phyloP scores from a whole-genome alignment of 2,329 filamentous ascomycete genomes.

The Colletotrichum tabaci region DNA sequence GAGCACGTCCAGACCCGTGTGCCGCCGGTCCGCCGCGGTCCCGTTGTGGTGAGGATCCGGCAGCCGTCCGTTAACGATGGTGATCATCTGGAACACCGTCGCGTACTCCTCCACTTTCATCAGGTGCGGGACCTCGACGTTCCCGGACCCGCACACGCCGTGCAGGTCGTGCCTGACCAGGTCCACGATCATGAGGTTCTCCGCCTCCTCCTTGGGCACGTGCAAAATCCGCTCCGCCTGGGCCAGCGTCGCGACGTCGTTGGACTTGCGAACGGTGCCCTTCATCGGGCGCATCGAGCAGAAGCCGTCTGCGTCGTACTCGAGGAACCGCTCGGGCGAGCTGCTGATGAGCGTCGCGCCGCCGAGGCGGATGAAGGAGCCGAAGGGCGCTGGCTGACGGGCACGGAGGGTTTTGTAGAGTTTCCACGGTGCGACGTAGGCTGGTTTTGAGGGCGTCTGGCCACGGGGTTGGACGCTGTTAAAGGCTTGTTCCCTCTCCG shows the following conservation, averaged over 20 bases:
- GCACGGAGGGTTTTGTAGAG: slow-evolving; percentile 80
- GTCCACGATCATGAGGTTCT: slow-evolving; percentile 99
- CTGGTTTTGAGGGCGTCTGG: slow-evolving; percentile 40
- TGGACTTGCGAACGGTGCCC: slow-evolving; percentile 89
- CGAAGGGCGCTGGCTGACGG: slow-evolving; percentile 87
- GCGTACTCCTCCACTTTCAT: slow-evolving; percentile 93
- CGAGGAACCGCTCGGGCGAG: slow-evolving; percentile 91
- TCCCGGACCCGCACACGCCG: slow-evolving; percentile 82
- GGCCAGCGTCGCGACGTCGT: slow-evolving; percentile 74
- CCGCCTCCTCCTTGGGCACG: slow-evolving; percentile 90
- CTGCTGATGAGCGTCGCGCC: slow-evolving; percentile 81
- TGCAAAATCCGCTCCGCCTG: slow-evolving; percentile 82
- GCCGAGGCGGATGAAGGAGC: slow-evolving; percentile 83
- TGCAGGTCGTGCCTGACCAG: slow-evolving; percentile 95
- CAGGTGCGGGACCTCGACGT: slow-evolving; percentile 82
- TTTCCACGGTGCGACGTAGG: slow-evolving; percentile 69
- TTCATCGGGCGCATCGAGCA: slow-evolving; percentile 95
- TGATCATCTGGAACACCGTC: slow-evolving; percentile 92
- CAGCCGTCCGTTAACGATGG: slow-evolving; percentile 82
- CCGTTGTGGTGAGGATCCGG: slow-evolving; percentile 46
- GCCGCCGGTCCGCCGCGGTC: slow-evolving; percentile 52
- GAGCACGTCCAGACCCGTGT: slow-evolving; percentile 82
- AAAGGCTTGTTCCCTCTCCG: background rate
- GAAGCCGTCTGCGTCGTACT: slow-evolving; percentile 64
- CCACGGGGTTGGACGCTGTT: slow-evolving; percentile 24